phyloP scores from a whole-genome alignment of 192 early-diverging fungal genomes.

The Entomortierella beljakovae region DNA sequence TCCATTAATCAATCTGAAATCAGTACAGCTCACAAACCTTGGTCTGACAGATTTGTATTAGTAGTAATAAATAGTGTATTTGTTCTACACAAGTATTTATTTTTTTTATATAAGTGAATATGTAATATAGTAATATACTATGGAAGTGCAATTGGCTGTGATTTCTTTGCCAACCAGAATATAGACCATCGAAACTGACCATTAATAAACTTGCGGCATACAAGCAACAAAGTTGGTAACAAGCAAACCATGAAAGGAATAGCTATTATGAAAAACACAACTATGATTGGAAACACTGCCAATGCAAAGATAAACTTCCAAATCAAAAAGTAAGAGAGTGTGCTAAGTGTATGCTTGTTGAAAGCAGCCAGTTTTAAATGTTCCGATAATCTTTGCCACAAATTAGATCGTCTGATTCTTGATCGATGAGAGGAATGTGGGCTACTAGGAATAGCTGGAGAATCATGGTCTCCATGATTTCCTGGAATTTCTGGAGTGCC shows the following conservation, averaged over 20 bases:
- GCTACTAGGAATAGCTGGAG: too few species aligned
- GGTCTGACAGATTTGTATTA: not conserved
- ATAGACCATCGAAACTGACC: constrained; percentile 48
- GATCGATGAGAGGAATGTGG: not conserved
- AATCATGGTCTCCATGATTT: too few species aligned
- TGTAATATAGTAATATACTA: not conserved
- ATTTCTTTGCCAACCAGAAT: constrained; percentile 37
- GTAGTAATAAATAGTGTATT: constrained; percentile 9
- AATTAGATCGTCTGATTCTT: constrained; percentile 3
- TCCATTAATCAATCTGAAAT: not conserved
- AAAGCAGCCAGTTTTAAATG: constrained; percentile 18
- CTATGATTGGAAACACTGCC: constrained; percentile 10
- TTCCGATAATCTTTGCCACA: constrained; percentile 10
- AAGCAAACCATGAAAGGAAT: constrained; percentile 42
- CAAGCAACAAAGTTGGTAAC: constrained; percentile 21
- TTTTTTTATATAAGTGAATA: constrained; percentile 5
- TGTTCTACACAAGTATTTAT: not conserved
- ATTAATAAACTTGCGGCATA: constrained; percentile 14
- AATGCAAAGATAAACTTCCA: constrained; percentile 41
- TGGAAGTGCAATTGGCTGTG: constrained; percentile 23
- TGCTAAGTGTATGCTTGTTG: constrained; percentile 21
- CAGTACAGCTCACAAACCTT: constrained; percentile 19
- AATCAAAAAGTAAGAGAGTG: constrained; percentile 34
- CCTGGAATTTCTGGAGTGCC: not conserved
- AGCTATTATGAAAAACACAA: constrained; percentile 17